Evolutionary conservation across 164 flowering plant species (phyloP).

Genomic region (Dillenia suffruticosa): DNA sequence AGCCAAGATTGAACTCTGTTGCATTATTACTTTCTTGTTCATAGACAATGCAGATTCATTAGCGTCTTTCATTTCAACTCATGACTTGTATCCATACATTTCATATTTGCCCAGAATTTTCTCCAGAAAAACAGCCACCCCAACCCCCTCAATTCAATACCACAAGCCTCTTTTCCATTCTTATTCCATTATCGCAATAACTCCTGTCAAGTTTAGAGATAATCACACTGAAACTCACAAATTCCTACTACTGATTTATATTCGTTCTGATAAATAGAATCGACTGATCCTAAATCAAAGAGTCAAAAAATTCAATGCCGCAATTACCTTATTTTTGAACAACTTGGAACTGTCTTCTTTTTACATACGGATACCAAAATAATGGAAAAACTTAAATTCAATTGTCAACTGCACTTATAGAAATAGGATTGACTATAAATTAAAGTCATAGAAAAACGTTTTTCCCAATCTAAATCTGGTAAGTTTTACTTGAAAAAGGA

Average conservation of each 20-base stretch:
- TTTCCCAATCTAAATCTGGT: background rate
- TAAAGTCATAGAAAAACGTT: background rate
- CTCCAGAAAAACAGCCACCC: background rate
- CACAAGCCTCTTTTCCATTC: conserved; percentile 4
- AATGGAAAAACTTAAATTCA: conserved; percentile 3
- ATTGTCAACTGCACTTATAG: background rate
- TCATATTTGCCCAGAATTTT: background rate
- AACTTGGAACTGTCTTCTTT: conserved; percentile 8
- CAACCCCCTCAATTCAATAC: conserved; percentile 4
- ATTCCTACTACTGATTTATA: background rate
- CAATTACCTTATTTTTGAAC: conserved; percentile 4
- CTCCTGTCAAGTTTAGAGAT: conserved; percentile 12
- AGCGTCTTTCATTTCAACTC: background rate
- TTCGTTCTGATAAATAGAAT: background rate
- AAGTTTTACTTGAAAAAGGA: background rate
- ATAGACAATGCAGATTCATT: background rate
- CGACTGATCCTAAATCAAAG: background rate
- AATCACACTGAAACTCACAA: conserved; percentile 9
- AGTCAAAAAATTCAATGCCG: background rate
- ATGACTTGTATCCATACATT: background rate
- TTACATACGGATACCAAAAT: conserved; percentile 4
- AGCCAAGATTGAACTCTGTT: background rate
- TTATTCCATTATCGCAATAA: background rate
- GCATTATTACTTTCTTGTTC: background rate
- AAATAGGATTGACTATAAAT: conserved; percentile 1